These are phyloP conservation scores for Termitomyces sp. DNA, from an alignment of 768 basidiomycete genomes.

Conservation along the genomic window DNA sequence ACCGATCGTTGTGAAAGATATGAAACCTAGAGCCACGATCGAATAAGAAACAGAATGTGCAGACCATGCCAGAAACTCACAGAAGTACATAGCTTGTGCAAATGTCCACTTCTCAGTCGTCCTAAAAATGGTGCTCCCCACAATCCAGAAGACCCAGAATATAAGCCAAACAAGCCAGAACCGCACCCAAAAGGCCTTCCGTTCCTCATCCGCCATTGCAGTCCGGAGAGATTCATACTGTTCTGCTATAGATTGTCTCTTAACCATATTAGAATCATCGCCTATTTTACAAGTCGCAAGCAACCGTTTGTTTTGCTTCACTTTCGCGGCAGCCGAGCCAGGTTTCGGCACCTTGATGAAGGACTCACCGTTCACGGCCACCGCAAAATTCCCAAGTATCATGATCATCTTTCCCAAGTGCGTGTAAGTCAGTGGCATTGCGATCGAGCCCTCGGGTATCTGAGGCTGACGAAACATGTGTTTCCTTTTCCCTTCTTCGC, in stretches of 20 bases:
- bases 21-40: conserved; percentile 43
- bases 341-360: conserved; percentile 10
- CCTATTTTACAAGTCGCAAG: neutral
- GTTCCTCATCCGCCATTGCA: conserved; percentile 37
- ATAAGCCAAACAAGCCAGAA: conserved; percentile 49
- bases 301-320: neutral
- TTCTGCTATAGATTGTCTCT: conserved; percentile 11
- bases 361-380: conserved; percentile 28
- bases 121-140: conserved; percentile 66
- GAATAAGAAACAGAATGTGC: neutral
- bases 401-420: conserved; percentile 53
- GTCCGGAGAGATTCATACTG: conserved; percentile 27
- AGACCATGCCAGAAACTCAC: conserved; percentile 31
- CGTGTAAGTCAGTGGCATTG: conserved; percentile 45
- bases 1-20: conserved; percentile 72
- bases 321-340: neutral
- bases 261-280: neutral
- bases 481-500: neutral
- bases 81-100: conserved; percentile 66
- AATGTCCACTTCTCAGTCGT: conserved; percentile 68
- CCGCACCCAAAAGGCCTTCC: conserved; percentile 52
- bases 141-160: conserved; percentile 79
- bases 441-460: conserved; percentile 6
- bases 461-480: neutral
- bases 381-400: conserved; percentile 47